Conservation (phyloP, 2,329 filamentous ascomycete species). For the Blastomyces parvus region DNA sequence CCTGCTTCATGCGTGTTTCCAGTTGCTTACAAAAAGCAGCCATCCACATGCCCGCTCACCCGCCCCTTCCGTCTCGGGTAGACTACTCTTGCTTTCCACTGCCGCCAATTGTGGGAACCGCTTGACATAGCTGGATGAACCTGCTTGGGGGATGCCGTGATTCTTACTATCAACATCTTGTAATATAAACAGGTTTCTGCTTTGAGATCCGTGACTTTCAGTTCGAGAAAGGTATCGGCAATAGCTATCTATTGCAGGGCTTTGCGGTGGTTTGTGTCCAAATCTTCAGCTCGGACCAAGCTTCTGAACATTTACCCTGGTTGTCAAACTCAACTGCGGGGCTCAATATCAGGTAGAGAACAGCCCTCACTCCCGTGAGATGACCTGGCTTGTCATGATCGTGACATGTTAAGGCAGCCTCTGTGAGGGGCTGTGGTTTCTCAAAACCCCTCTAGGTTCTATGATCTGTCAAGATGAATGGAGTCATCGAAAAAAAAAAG, state of each 20-base stretch:
- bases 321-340: constrained; percentile 1
- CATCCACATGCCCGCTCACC: constrained; percentile 4
- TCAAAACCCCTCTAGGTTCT: background rate
- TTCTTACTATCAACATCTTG: background rate
- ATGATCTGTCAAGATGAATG: background rate
- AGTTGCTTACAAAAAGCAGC: constrained; percentile 2
- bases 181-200: background rate
- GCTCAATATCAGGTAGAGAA: background rate
- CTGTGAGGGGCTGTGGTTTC: background rate
- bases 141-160: background rate
- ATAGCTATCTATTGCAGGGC: background rate
- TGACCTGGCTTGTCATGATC: background rate
- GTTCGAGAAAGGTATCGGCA: constrained; percentile 7
- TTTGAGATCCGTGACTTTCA: background rate
- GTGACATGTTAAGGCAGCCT: background rate
- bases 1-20: constrained; percentile 1
- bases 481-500: background rate
- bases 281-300: background rate
- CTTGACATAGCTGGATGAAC: constrained; percentile 6
- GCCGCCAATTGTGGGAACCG: constrained; percentile 4
- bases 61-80: background rate
- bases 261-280: background rate
- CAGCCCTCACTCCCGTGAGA: background rate
- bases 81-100: background rate
- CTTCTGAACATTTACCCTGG: background rate